Evolutionary conservation across 1,284 basidiomycete genomes (phyloP), one percentile per base, ranked within the genome.

Genomic region (Trichosporon faecale): DNA sequence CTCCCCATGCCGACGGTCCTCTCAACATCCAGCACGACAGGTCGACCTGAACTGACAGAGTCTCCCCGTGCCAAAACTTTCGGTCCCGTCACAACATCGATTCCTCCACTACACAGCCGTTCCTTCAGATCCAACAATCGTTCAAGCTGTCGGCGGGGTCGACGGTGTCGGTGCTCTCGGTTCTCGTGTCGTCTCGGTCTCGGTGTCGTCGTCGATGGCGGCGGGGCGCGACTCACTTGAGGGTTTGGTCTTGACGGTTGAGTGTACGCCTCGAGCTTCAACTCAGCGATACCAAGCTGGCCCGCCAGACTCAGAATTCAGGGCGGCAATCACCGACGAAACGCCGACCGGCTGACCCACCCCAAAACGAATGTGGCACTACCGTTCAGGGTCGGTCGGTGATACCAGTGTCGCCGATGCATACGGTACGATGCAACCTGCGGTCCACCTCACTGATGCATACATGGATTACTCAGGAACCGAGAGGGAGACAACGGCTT

Each of bases 221-320:
- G 31, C 33, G 29, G 18, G 18, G 11, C 33, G 18, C 3, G 9
- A 61, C 57, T 61, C 57, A 61, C 49, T 57, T 57, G 66, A 37
- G 64, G 64, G 64, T 29, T 65, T 40, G 64, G 37, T 64, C 35
- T 64, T 64, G 63, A 64, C 33, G 37, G 63, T 64, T 64, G 63
- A 64, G 57, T 61, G 57, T 21, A 61, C 57, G 57, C 57, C 57
- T 61, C 29, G 29, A 61, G 57, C 57, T 61, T 61, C 57, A 61
- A 61, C 57, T 61, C 57, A 16, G 18, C 57, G 57, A 61, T 61
- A 61, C 57, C 27, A 29, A 29, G 27, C 57, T 33, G 57, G 29
- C 57, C 27, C n/a, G 29, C 57, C 57, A 60, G 57, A n/a, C 57
- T 52, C 27, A 31, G 27, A 61, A 61, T 61, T 61, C 57, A 61